phyloP scores from a whole-genome alignment of 176 grass and related monocot species.

The Carex pumila region DNA sequence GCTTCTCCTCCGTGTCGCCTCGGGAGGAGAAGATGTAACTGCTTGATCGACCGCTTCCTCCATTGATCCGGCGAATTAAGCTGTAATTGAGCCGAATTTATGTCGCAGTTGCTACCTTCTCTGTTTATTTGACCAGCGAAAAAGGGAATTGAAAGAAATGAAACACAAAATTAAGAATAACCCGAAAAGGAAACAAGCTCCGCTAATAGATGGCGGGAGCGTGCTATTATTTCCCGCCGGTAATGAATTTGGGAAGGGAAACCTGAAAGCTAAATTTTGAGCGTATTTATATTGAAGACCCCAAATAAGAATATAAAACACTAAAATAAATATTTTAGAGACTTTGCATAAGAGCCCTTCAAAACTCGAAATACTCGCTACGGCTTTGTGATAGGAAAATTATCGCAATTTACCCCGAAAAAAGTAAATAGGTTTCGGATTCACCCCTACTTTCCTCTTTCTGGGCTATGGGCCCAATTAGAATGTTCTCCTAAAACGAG shows the following conservation, averaged over 20 bases:
- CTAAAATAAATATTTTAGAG: neutral
- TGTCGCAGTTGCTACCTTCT: neutral
- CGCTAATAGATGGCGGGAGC: slow-evolving; percentile 7
- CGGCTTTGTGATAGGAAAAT: too few relatives aligned
- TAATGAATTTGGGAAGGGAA: neutral
- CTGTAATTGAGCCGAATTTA: neutral
- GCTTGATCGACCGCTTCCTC: neutral
- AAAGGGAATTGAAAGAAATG: neutral
- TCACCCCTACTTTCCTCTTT: too few relatives aligned
- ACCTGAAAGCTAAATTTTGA: neutral
- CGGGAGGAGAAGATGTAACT: neutral
- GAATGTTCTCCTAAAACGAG: neutral
- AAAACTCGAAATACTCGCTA: neutral
- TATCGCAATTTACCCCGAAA: too few relatives aligned
- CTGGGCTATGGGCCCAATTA: neutral
- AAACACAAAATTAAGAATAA: neutral
- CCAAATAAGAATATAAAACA: neutral
- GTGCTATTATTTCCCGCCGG: neutral
- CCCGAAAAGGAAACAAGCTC: neutral
- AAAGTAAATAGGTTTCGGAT: too few relatives aligned
- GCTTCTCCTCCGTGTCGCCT: neutral
- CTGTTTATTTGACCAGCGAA: neutral
- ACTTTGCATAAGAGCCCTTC: neutral
- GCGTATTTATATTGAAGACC: neutral
- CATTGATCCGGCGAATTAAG: neutral